Evolutionary conservation across 164 flowering plant genomes (phyloP).

Genomic region (Echeveria elegans): DNA sequence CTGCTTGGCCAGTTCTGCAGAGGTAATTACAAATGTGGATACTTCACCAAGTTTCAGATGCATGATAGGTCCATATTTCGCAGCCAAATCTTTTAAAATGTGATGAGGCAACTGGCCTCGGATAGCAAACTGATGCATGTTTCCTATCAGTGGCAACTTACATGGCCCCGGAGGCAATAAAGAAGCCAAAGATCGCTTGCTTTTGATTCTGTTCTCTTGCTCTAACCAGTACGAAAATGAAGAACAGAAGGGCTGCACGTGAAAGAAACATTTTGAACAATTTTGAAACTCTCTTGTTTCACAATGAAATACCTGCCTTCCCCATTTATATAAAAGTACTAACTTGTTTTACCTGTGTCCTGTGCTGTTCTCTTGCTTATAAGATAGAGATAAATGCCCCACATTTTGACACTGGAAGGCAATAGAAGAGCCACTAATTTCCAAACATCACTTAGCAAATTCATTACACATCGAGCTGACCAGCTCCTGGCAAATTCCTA

Average conservation of each 20-base stretch:
- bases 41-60: slow-evolving; percentile 18
- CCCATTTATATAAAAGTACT: background rate
- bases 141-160: slow-evolving; percentile 18
- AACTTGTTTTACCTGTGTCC: background rate
- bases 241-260: background rate
- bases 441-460: background rate
- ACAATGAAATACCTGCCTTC: background rate
- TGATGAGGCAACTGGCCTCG: slow-evolving; percentile 14
- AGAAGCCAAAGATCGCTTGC: background rate
- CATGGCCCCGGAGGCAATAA: background rate
- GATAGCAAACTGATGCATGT: slow-evolving; percentile 16
- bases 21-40: slow-evolving; percentile 17
- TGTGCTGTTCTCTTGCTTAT: background rate
- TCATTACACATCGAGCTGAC: background rate
- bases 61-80: slow-evolving; percentile 21
- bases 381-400: background rate
- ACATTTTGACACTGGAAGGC: background rate
- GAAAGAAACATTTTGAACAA: background rate
- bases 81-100: slow-evolving; percentile 14
- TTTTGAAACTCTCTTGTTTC: background rate
- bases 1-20: slow-evolving; percentile 19
- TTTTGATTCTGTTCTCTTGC: background rate
- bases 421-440: background rate
- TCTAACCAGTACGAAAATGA: background rate
- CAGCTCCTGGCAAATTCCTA: background rate